Conservation (phyloP, 2,329 filamentous ascomycete genomes). For the Bipolaris sorokiniana region DNA sequence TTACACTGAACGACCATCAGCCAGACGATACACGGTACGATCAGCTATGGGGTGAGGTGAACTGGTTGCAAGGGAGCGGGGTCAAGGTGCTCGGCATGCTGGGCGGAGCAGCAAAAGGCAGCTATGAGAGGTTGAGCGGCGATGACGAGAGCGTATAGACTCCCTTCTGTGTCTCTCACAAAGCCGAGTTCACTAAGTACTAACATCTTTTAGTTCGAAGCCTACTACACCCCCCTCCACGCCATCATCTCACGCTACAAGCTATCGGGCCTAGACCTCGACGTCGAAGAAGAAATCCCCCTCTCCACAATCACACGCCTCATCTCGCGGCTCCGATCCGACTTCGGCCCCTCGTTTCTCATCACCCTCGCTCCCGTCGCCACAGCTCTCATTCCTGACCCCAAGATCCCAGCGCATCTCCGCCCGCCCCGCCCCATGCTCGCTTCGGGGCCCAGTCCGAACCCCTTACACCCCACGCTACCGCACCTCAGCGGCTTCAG, state of each 20-base stretch:
- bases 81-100: slow-evolving; percentile 86
- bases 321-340: slow-evolving; percentile 57
- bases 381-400: slow-evolving; percentile 67
- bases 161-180: too few species aligned
- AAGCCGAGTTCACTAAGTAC: not conserved
- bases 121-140: slow-evolving; percentile 61
- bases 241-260: slow-evolving; percentile 66
- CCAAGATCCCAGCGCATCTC: slow-evolving; percentile 40
- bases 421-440: slow-evolving; percentile 40
- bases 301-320: slow-evolving; percentile 65
- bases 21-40: slow-evolving; percentile 71
- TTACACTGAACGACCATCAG: slow-evolving; percentile 81
- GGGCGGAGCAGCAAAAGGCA: slow-evolving; percentile 81
- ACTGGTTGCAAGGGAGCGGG: slow-evolving; percentile 72
- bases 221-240: slow-evolving; percentile 72
- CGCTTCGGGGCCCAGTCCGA: slow-evolving; percentile 37
- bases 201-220: slow-evolving; percentile 64
- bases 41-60: slow-evolving; percentile 79
- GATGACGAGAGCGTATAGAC: slow-evolving; percentile 40
- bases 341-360: slow-evolving; percentile 74
- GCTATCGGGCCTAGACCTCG: slow-evolving; percentile 50
- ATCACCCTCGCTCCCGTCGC: slow-evolving; percentile 85
- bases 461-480: slow-evolving; percentile 43
- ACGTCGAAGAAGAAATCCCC: slow-evolving; percentile 72
- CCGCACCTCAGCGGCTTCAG: slow-evolving; percentile 80